Evolutionary conservation across 805 yeast species (phyloP), one percentile per base, ranked within the genome.

Genomic region (Candida fluviatilis): DNA sequence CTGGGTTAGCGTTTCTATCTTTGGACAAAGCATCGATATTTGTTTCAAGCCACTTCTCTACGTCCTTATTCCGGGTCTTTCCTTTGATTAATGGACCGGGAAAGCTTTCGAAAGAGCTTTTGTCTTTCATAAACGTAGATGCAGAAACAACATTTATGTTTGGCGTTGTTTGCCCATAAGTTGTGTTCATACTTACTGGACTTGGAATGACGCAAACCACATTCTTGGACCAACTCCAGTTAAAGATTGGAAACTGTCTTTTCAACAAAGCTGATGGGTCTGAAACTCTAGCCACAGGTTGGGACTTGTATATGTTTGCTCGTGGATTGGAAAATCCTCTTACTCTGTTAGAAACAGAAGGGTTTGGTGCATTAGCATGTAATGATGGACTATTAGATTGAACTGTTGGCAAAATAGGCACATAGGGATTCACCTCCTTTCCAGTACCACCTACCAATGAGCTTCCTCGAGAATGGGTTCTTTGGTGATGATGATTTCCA

Each of bases 241-340:
- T 69, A 54, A 86, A 83, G 24, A 88, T 54, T 0, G 96, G 95
- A 60, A 83, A 84, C 53, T 85, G 95, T 38, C 84, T 69, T 34
- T 64, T 59, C 17, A 69, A 58, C 36, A 82, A 57, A 17, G 78
- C 74, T 36, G 73, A 75, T 5, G 85, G 83, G 43, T 79, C 73
- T 21, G 63, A 60, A 5, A 68, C 45, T 31, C 51, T 58, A 37
- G 47, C 57, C 24, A 46, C 52, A n/a, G 52, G 55, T 30, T 50
- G 57, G 30, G 40, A 41, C 11, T 38, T 39, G 34, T 46, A 49
- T 15, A 53, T 42, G 38, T 49, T 55, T 6, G 40, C 40, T 14
- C 40, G 41, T 3, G 54, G 29, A 31, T 43, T 50, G 4, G 62
- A 56, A n/a, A 47, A 38, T 2, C 61, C 56, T 16, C 62, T 46